phyloP scores from a whole-genome alignment of 2,329 filamentous ascomycete genomes.

The Paecilomyces sp. region DNA sequence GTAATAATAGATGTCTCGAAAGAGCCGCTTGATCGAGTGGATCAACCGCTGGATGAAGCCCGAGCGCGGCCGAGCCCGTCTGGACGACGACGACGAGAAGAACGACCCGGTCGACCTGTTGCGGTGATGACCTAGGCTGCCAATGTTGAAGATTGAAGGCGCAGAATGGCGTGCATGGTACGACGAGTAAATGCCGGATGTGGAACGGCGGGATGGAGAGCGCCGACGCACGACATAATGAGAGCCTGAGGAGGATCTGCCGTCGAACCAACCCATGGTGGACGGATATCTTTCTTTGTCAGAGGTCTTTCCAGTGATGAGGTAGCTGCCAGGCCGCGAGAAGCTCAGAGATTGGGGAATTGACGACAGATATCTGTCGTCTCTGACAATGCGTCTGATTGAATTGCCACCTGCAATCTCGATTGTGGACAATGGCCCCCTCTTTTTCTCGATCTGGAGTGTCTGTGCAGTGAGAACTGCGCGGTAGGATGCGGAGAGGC shows the following conservation, averaged over 20 bases:
- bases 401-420: neutral
- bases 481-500: neutral
- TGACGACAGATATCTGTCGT: neutral
- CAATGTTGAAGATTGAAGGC: conserved; percentile 41
- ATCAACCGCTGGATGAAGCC: conserved; percentile 70
- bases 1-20: conserved; percentile 75
- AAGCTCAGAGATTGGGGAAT: neutral
- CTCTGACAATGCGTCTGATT: neutral
- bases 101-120: conserved; percentile 37
- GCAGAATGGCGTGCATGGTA: conserved; percentile 32
- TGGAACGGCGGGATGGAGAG: conserved; percentile 28
- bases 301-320: neutral
- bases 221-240: conserved; percentile 25
- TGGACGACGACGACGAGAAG: conserved; percentile 62
- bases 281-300: neutral
- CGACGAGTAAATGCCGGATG: conserved; percentile 28
- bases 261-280: conserved; percentile 42
- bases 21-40: conserved; percentile 67
- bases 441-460: neutral
- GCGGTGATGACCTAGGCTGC: conserved; percentile 23
- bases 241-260: conserved; percentile 22
- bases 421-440: neutral
- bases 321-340: neutral
- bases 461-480: neutral
- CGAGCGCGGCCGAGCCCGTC: conserved; percentile 67